Percentiles rank a stretch among this genome's conserved stretches.
These are phyloP conservation scores for Debaryomyces singareniensis DNA, from an alignment of 1,139 yeast genomes.

Conservation along the genomic window DNA sequence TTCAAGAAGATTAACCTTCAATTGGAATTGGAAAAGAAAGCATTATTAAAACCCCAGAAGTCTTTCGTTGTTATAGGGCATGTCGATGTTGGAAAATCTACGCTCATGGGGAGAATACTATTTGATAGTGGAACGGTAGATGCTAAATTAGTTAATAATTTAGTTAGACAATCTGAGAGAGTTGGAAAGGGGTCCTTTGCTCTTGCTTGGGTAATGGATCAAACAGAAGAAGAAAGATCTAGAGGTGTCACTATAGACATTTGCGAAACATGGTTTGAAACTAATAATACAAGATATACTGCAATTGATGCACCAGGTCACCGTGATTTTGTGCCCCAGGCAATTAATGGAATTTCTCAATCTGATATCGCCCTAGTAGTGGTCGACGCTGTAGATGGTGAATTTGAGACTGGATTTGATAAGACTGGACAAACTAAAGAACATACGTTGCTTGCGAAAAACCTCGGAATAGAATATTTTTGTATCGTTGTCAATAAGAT, in stretches of 20 bases:
- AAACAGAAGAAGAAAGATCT: conserved; percentile 81
- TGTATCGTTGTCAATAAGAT: conserved; percentile 84
- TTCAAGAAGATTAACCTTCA: conserved; percentile 32
- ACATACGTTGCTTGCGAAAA: conserved; percentile 78
- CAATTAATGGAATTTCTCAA: conserved; percentile 46
- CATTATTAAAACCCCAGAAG: conserved; percentile 52
- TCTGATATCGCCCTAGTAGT: conserved; percentile 70
- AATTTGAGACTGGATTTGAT: conserved; percentile 84
- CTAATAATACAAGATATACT: conserved; percentile 59
- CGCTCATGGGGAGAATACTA: conserved; percentile 83
- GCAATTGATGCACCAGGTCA: conserved; percentile 90
- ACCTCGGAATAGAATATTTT: conserved; percentile 71
- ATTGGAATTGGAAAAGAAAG: conserved; percentile 29
- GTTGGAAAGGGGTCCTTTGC: conserved; percentile 92
- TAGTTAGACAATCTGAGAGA: conserved; percentile 73
- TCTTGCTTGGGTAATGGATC: conserved; percentile 97
- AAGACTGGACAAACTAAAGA: conserved; percentile 93
- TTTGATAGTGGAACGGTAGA: conserved; percentile 81
- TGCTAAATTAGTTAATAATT: conserved; percentile 65
- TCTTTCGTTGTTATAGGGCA: conserved; percentile 91
- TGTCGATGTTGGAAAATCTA: conserved; percentile 97
- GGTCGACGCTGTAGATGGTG: conserved; percentile 74
- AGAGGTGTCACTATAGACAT: conserved; percentile 94
- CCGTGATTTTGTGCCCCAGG: conserved; percentile 47
- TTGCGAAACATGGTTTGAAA: conserved; percentile 78